Conservation (phyloP, 2,329 filamentous ascomycete genomes). For the Fusarium verrucosum region DNA sequence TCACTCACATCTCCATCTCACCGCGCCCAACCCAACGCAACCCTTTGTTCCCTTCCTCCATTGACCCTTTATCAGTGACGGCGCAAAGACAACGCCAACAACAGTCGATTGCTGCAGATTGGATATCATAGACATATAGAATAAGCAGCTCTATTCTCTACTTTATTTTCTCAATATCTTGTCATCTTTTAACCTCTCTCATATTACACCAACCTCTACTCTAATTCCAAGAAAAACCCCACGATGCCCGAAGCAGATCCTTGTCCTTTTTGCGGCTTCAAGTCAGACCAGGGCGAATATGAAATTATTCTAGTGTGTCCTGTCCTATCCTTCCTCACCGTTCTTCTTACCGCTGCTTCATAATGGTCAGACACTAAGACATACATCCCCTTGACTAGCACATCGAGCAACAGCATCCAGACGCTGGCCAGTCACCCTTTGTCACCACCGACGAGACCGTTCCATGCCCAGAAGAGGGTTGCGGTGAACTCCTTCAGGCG, state of each 20-base stretch:
- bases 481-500: slow-evolving; percentile 61
- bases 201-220: neutral
- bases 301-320: slow-evolving; percentile 50
- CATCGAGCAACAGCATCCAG: slow-evolving; percentile 44
- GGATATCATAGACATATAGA: slow-evolving; percentile 1
- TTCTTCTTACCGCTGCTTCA: slow-evolving; percentile 2
- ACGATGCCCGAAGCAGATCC: slow-evolving; percentile 23
- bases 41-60: slow-evolving; percentile 21
- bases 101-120: neutral
- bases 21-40: slow-evolving; percentile 4
- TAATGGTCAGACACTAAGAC: slow-evolving; percentile 23
- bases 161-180: neutral
- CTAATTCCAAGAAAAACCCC: neutral
- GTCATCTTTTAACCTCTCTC: neutral
- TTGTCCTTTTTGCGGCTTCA: slow-evolving; percentile 53
- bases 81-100: neutral
- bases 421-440: slow-evolving; percentile 29
- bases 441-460: slow-evolving; percentile 14
- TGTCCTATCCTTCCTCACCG: too few relatives aligned
- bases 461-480: slow-evolving; percentile 55
- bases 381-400: slow-evolving; percentile 35
- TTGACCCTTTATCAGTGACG: slow-evolving; percentile 4
- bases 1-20: slow-evolving; percentile 18
- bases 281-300: slow-evolving; percentile 45
- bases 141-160: neutral